Base-by-base conservation (phyloP, 805 yeast species). In the Barnettozyma sucrosica region DNA sequence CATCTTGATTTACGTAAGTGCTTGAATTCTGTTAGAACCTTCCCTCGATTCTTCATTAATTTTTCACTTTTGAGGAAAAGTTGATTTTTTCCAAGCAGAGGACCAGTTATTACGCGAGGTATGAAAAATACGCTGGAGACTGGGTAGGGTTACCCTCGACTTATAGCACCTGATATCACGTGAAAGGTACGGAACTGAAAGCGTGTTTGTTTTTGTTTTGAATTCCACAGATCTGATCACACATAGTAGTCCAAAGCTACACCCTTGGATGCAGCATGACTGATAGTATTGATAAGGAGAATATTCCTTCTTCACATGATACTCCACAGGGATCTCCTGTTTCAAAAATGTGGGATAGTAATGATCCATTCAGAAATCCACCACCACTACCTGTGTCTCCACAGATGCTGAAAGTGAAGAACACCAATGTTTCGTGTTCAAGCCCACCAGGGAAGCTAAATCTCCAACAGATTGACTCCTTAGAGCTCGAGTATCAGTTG, bases 1-100 rank as follows among this genome's bases (percentile, higher is more conserved):
- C 97, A 89, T 90, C 77, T 69, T 67, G 50, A 56, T 36, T 25
- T 26, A 46, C 21, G 30, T 46, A 25, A 28, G 41, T 28, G 25
- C 38, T 39, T 42, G 39, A 14, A 20, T 19, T 16, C 45, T n/a
- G 32, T 19, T 16, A 32, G 36, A 32, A 23, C 42, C 39, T 38
- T 41, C 19, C 42, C 9, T 23, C 48, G 42, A 32, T 18, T 43
- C 16, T 38, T 43, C 32, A 23, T 33, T 46, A 38, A 47, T 47
- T 47, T 47, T 47, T 47, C 50, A 43, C 44, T 39, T 43, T 47
- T 41, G 40, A 24, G 33, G 20, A 20, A 24, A 24, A 18, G 36
- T 9, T 32, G 19, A 18, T 44, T 44, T 38, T 39, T 38, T 20
- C 16, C 44, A 43, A 47, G 46, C 44, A 43, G 28, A 33, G 50